A percentile compares a stretch with the other conserved stretches of the same genome.
phyloP scores from a whole-genome alignment of 108 stramenopile species.

The Cyclotella choctawhatcheeana region DNA sequence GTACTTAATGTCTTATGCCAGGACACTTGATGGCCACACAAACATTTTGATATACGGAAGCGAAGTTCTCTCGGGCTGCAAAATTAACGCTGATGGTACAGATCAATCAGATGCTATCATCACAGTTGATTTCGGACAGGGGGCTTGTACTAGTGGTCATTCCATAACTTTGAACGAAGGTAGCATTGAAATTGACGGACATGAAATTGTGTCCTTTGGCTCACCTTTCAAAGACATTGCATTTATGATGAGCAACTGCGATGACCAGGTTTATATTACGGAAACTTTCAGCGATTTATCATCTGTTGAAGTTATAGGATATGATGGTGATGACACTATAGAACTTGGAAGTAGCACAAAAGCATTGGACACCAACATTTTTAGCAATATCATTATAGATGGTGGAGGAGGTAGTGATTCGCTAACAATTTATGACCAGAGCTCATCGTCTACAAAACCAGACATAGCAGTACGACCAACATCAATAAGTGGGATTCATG shows the following conservation, averaged over 20 bases:
- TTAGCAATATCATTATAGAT: neutral
- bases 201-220: constrained; percentile 1
- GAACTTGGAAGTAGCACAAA: neutral
- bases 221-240: neutral
- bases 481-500: neutral
- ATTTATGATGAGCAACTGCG: constrained; percentile 1
- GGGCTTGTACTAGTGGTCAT: constrained; percentile 6
- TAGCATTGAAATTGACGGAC: constrained; percentile 4
- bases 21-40: neutral
- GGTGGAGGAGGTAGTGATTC: neutral
- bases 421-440: neutral
- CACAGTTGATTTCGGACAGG: neutral
- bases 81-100: neutral
- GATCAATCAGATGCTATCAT: neutral
- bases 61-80: neutral
- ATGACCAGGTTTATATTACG: neutral
- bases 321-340: neutral
- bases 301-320: neutral
- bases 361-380: neutral
- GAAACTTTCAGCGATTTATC: neutral
- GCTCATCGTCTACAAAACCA: neutral
- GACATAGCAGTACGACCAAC: neutral
- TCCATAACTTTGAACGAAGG: constrained; percentile 25
- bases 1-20: neutral
- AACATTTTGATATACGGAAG: neutral